Conservation (phyloP, 2,329 filamentous ascomycete species). For the Dactylellina drechsleri region DNA sequence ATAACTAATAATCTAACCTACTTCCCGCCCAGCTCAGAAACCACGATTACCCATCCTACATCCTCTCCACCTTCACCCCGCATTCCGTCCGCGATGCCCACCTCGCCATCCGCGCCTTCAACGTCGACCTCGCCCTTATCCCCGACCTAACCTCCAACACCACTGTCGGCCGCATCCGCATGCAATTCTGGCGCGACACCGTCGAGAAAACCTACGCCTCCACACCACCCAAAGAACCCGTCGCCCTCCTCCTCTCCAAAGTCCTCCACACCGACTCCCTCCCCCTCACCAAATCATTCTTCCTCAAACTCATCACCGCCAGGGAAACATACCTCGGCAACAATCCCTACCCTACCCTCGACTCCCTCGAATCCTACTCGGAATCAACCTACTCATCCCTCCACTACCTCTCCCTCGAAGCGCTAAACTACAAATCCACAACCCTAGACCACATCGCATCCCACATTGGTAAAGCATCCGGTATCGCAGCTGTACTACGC, state of each 20-base stretch:
- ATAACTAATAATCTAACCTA: slow-evolving; percentile 19
- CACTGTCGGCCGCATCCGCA: slow-evolving; percentile 85
- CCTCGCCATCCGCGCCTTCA: slow-evolving; percentile 88
- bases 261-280: slow-evolving; percentile 71
- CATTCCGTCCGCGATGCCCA: slow-evolving; percentile 80
- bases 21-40: slow-evolving; percentile 67
- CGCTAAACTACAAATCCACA: slow-evolving; percentile 80
- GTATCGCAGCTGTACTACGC: slow-evolving; percentile 85
- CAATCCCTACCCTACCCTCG: slow-evolving; percentile 78
- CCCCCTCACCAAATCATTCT: slow-evolving; percentile 63
- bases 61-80: slow-evolving; percentile 86
- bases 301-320: slow-evolving; percentile 79
- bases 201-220: slow-evolving; percentile 76
- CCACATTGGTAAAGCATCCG: slow-evolving; percentile 92
- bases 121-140: slow-evolving; percentile 88
- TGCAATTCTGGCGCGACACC: slow-evolving; percentile 94
- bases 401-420: slow-evolving; percentile 85
- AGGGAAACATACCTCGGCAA: slow-evolving; percentile 86
- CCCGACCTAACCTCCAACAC: slow-evolving; percentile 89
- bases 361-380: slow-evolving; percentile 83
- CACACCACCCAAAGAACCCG: slow-evolving; percentile 77
- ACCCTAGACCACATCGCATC: slow-evolving; percentile 92
- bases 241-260: slow-evolving; percentile 82
- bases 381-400: slow-evolving; percentile 95
- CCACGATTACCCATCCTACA: slow-evolving; percentile 87